phyloP scores from a whole-genome alignment of 2,329 filamentous ascomycete genomes.

The Hypoxylon sp. region DNA sequence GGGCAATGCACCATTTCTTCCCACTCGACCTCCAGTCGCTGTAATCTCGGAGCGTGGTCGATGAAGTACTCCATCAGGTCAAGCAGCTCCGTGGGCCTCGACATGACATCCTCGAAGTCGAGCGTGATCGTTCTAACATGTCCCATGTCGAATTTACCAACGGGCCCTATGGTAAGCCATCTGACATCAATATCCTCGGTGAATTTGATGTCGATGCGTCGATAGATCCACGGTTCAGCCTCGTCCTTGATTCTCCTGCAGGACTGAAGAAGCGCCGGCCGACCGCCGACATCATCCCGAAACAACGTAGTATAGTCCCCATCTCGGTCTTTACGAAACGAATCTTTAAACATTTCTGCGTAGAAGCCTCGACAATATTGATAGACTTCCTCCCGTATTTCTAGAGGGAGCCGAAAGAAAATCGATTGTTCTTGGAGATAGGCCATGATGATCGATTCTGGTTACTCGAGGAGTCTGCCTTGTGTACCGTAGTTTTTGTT shows the following conservation, averaged over 20 bases:
- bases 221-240: slow-evolving; percentile 3
- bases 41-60: slow-evolving; percentile 1
- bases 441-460: slow-evolving; percentile 1
- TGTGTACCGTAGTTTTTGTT: background rate
- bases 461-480: background rate
- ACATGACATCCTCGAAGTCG: background rate
- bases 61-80: slow-evolving; percentile 1
- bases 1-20: background rate
- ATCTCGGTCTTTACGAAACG: background rate
- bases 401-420: slow-evolving; percentile 12
- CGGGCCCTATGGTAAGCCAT: background rate
- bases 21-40: background rate
- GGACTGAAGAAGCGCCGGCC: background rate
- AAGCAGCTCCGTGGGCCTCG: background rate
- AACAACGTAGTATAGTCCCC: background rate
- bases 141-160: background rate
- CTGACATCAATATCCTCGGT: background rate
- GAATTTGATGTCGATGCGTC: background rate
- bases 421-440: slow-evolving; percentile 3
- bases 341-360: too few relatives aligned
- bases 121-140: background rate
- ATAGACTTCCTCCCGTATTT: slow-evolving; percentile 12
- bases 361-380: background rate
- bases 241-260: slow-evolving; percentile 22
- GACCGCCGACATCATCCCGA: background rate